Evolutionary conservation across 768 basidiomycete species (phyloP), one percentile per base, ranked within the genome.

Genomic region (Amanita jacksonii): DNA sequence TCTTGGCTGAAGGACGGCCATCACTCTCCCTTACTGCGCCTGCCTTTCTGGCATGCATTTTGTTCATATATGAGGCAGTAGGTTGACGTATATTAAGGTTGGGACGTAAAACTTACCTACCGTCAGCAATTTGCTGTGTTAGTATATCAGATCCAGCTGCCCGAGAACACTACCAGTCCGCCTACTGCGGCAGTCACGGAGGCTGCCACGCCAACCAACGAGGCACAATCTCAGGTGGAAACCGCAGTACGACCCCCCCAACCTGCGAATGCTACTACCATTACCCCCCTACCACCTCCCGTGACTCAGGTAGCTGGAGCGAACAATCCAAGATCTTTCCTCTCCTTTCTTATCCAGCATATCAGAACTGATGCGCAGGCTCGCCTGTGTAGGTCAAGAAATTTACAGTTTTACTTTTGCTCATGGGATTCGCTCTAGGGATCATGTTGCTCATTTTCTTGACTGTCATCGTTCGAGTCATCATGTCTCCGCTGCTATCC

Each of bases 1-100:
- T 93, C 45, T 64, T 92, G 28, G 79, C 85, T 2, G 85, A 92
- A 49, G 89, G 89, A 33, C 67, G 80, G 23, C 76, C 88, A 1
- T 89, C 88, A 1, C 60, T 94, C 18, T 81, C 88, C 1, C 69
- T 92, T 19, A 70, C 92, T 31, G 83, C 84, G 0, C 89, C 91
- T 1, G 87, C 88, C 0, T 93, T 91, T 54, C 55, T 93, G 19
- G 81, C 86, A 8, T 84, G 85, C 44, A 67, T 87, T 4, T 62
- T 90, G 18, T 82, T 93, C 57, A 68, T 88, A 8, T 79, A 88
- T 49, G 84, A 92, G 67, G 81, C 85, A 30, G 91, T 91, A 55
- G 56, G 79, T 69, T 4, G 31, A n/a, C 5, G 10, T 28, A 30
- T 27, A 12, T 30, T 40, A 20, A 16, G 5, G 18, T 23, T 20